Conservation (phyloP, 257 asterid species). For the Apocynum venetum region DNA sequence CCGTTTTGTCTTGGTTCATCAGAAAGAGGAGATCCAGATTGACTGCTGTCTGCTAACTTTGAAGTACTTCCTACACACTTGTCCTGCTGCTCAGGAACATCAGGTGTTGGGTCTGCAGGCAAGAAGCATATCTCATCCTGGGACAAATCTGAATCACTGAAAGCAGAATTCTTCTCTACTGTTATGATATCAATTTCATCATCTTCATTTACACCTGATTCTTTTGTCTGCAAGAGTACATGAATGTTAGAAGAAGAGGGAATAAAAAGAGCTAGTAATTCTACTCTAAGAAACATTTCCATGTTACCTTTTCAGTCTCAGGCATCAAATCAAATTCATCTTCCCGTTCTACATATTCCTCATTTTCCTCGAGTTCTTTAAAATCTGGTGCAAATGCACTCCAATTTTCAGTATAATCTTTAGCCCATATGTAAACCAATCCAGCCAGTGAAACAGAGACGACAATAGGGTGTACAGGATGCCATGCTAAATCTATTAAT, state of each 20-base stretch:
- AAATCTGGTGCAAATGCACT: constrained; percentile 97
- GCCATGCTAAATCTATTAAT: constrained; percentile 85
- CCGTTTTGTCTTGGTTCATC: constrained; percentile 77
- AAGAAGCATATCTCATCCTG: constrained; percentile 70
- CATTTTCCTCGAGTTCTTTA: constrained; percentile 91
- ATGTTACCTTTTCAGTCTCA: constrained; percentile 58
- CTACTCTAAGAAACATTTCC: background rate
- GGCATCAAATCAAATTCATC: constrained; percentile 87
- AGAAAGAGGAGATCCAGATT: constrained; percentile 72
- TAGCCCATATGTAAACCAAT: constrained; percentile 91
- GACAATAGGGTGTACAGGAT: constrained; percentile 83
- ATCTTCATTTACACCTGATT: constrained; percentile 62
- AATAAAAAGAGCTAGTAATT: constrained; percentile 9
- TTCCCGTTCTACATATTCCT: constrained; percentile 89
- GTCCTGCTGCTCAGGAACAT: constrained; percentile 67
- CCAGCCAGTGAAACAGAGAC: constrained; percentile 86
- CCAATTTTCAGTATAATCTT: constrained; percentile 95
- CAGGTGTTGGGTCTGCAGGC: constrained; percentile 76
- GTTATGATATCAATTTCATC: constrained; percentile 68
- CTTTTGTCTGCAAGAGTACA: constrained; percentile 55
- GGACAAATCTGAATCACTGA: constrained; percentile 89
- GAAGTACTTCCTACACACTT: constrained; percentile 47
- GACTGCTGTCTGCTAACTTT: constrained; percentile 61
- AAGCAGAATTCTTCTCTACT: constrained; percentile 66
- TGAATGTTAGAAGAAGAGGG: constrained; percentile 17